phyloP scores from a whole-genome alignment of 176 grass and related monocot species.

The Themeda triandra region DNA sequence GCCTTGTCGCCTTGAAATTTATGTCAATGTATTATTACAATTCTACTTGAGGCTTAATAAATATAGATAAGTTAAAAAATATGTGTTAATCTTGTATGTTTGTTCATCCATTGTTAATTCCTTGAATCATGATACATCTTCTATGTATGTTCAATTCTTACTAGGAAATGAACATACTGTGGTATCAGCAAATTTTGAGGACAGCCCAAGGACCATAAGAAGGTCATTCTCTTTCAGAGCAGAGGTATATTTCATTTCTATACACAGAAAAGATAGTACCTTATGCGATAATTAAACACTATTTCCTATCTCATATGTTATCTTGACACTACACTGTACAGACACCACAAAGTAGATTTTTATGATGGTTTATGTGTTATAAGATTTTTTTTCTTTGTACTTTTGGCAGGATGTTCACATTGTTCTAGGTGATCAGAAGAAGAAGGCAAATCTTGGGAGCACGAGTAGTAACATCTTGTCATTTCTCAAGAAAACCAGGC shows the following conservation, averaged over 20 bases:
- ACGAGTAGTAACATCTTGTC: slow-evolving; percentile 48
- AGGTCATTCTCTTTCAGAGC: slow-evolving; percentile 39
- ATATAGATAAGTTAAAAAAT: too few relatives aligned
- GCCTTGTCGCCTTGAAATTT: background rate
- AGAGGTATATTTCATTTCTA: slow-evolving; percentile 29
- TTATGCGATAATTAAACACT: background rate
- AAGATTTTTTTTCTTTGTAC: background rate
- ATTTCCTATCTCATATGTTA: background rate
- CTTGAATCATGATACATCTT: background rate
- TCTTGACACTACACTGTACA: background rate
- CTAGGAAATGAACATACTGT: slow-evolving; percentile 41
- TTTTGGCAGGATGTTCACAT: slow-evolving; percentile 39
- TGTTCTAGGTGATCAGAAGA: slow-evolving; percentile 37
- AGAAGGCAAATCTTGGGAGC: slow-evolving; percentile 44
- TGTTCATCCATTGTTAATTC: background rate
- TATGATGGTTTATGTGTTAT: background rate
- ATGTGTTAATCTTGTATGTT: background rate
- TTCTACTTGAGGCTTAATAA: background rate
- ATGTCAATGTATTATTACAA: background rate
- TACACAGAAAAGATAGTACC: background rate
- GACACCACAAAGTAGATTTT: background rate
- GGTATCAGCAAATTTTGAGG: slow-evolving; percentile 20
- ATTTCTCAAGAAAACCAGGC: slow-evolving; percentile 54
- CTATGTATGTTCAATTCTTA: background rate
- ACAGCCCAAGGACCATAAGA: slow-evolving; percentile 6